Conservation (phyloP, 164 flowering plant genomes). For the Sextonia rubra region DNA sequence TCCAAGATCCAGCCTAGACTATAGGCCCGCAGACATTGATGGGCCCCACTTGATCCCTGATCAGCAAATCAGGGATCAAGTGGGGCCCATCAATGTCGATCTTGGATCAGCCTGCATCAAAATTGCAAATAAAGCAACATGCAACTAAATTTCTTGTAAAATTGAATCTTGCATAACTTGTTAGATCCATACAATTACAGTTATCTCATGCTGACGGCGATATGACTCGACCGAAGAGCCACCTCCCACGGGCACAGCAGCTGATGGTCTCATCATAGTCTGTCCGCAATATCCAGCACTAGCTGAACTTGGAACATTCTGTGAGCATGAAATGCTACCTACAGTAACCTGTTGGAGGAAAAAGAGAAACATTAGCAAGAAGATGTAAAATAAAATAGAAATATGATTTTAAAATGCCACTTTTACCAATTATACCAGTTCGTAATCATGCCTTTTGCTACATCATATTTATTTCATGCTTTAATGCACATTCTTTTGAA, state of each 20-base stretch:
- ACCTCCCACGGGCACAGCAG: slow-evolving; percentile 26
- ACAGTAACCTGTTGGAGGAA: slow-evolving; percentile 30
- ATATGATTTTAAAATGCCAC: neutral
- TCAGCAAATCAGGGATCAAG: too few species aligned
- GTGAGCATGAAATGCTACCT: slow-evolving; percentile 22
- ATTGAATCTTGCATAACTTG: neutral
- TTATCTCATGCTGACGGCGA: slow-evolving; percentile 73
- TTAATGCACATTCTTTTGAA: too few species aligned
- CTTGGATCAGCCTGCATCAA: too few species aligned
- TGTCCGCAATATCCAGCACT: slow-evolving; percentile 16
- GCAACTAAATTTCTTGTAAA: neutral
- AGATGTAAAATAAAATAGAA: neutral
- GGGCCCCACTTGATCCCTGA: too few species aligned
- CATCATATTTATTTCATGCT: too few species aligned
- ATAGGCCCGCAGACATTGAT: too few species aligned
- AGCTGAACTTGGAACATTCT: slow-evolving; percentile 25
- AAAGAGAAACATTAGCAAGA: neutral
- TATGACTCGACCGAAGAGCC: slow-evolving; percentile 53
- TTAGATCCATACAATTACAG: slow-evolving; percentile 51
- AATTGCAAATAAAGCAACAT: neutral
- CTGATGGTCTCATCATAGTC: slow-evolving; percentile 16
- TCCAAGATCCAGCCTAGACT: too few species aligned
- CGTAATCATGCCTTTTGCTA: too few species aligned
- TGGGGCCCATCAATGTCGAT: too few species aligned
- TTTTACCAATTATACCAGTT: too few species aligned